Conservation (phyloP, 208 protist genomes). For the Acanthamoeba polyphaga region DNA sequence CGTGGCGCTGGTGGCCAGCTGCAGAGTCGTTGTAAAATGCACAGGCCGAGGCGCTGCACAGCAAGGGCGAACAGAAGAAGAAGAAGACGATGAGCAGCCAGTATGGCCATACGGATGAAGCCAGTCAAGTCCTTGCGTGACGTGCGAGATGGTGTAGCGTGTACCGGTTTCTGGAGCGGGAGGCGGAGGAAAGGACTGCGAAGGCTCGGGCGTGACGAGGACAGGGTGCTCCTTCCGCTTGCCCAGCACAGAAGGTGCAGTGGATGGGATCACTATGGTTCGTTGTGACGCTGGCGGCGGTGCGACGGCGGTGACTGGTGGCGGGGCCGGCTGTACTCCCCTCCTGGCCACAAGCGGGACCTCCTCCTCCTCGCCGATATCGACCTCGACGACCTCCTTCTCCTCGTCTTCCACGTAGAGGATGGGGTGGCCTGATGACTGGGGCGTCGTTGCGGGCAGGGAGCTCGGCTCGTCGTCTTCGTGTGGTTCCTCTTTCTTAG, state of each 20-base stretch:
- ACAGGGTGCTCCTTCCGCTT: conserved; percentile 57
- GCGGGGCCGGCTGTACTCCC: neutral
- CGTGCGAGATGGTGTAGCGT: neutral
- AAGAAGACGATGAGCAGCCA: neutral
- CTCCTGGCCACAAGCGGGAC: neutral
- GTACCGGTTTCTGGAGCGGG: neutral
- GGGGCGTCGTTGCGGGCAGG: neutral
- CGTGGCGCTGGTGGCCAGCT: neutral
- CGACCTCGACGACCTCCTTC: neutral
- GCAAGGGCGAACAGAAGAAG: too few relatives aligned
- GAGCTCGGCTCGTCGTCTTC: neutral
- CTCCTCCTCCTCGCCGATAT: neutral
- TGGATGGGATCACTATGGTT: too few relatives aligned
- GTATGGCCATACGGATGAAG: neutral
- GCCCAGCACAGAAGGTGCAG: conserved; percentile 15
- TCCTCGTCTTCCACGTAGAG: neutral
- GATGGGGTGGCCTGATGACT: neutral
- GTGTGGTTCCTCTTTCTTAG: neutral
- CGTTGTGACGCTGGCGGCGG: neutral
- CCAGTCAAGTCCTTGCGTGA: neutral
- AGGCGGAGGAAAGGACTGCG: neutral
- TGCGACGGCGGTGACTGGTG: neutral
- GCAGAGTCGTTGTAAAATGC: neutral
- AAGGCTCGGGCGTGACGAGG: neutral
- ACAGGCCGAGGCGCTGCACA: neutral